Evolutionary conservation across 352 stramenopile species (phyloP).

Genomic region (Phytopythium chamaehyphon): DNA sequence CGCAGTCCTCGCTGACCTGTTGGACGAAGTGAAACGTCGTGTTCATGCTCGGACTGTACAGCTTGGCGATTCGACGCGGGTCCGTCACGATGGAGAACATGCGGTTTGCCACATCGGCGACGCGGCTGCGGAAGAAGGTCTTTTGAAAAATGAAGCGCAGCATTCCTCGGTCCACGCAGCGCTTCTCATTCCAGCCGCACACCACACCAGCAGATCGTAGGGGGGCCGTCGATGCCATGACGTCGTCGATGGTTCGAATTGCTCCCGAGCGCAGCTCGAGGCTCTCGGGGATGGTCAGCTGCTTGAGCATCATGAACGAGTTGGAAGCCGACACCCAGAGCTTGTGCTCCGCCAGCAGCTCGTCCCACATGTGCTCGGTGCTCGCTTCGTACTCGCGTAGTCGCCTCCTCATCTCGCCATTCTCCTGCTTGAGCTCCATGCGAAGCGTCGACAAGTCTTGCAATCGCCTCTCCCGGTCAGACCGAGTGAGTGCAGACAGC

Average conservation of each 20-base stretch:
- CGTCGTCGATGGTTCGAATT: not conserved
- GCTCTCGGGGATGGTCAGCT: conserved; percentile 3
- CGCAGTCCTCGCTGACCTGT: conserved; percentile 7
- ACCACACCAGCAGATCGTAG: not conserved
- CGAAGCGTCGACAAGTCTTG: not conserved
- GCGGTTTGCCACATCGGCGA: not conserved
- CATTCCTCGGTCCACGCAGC: conserved; percentile 2
- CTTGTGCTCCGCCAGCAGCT: conserved; percentile 4
- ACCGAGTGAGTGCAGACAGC: not conserved
- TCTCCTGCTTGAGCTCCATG: conserved; percentile 4
- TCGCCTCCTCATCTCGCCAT: not conserved
- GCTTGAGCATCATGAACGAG: conserved; percentile 4
- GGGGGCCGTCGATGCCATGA: not conserved
- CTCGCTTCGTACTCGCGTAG: not conserved
- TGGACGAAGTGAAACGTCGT: conserved; percentile 3
- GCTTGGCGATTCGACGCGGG: not conserved
- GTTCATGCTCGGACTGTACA: conserved; percentile 1
- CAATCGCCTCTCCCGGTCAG: not conserved
- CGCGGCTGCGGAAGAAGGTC: not conserved
- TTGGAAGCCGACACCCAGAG: not conserved
- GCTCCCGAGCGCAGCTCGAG: not conserved
- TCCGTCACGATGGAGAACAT: conserved; percentile 4
- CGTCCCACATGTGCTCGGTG: conserved; percentile 1
- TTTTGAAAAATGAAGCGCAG: conserved; percentile 6
- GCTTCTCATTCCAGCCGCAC: conserved; percentile 5